Evolutionary conservation across 73 alveolate genomes (phyloP), one percentile per base, ranked within the genome.

Genomic region (Halteria grandinella): DNA sequence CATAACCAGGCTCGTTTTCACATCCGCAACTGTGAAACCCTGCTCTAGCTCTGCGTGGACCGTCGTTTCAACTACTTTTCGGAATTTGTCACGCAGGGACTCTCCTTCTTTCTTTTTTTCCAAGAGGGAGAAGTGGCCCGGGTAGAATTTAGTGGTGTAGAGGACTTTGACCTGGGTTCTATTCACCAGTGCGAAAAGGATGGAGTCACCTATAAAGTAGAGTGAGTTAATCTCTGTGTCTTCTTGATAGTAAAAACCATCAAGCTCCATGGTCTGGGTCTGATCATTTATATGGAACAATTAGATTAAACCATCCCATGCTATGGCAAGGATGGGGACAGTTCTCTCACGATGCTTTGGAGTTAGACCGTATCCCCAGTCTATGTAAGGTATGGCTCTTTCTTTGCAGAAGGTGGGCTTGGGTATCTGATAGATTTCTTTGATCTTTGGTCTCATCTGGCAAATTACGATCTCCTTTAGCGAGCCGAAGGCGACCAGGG

Each of bases 281-380:
- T 70, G 77, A 54, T 82, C 91, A 32, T 52, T 70, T 32, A 73
- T 53, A 31, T 70, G 43, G 51, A 32, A 69, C 4, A 82, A 62
- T 34, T 82, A 60, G 18, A 82, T 64, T 12, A 82, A 32, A 36
- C 75, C 72, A 31, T 71, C 91, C 91, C 91, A 82, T 2, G 87
- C 86, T 48, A 82, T 43, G 14, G 86, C 91, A 58, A 82, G 66
- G 4, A 82, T 54, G 2, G 86, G 75, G 37, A 52, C 75, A 20
- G 83, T 52, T 33, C 34, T 66, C 48, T 82, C 91, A 11, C 91
- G 31, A 15, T 80, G 60, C 1, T 36, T 20, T 11, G 91, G 91
- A 0, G 86, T 82, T 10, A 82, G 39, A 11, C 91, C 91, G 47
- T 49, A 82, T 14, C 91, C 91, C 91, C 91, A 82, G 33, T 69